These are phyloP conservation scores for Tricharina praecox DNA, from an alignment of 495 filamentous ascomycete genomes.

Conservation along the genomic window DNA sequence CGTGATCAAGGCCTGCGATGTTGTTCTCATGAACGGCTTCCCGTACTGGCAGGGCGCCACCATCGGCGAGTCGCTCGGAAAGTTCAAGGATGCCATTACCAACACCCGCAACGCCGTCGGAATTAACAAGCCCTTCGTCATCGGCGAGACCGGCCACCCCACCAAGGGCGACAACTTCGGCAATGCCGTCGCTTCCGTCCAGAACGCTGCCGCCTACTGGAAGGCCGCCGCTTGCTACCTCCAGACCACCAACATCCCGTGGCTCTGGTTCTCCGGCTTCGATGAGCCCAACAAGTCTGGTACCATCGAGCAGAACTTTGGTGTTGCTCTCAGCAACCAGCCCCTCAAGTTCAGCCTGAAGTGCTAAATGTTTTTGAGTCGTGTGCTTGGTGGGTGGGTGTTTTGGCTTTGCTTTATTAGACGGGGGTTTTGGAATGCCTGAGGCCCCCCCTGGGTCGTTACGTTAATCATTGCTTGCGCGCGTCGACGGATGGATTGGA, in stretches of 20 bases:
- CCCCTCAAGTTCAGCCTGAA: constrained; percentile 8
- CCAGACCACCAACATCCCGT: constrained; percentile 13
- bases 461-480: too few species aligned
- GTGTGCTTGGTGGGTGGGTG: too few species aligned
- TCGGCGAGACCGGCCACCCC: constrained; percentile 83
- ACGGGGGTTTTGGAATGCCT: too few species aligned
- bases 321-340: constrained; percentile 4
- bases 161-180: constrained; percentile 45
- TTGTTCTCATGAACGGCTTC: constrained; percentile 25
- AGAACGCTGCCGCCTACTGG: constrained; percentile 71
- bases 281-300: constrained; percentile 18
- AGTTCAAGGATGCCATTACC: constrained; percentile 49
- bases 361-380: too few species aligned
- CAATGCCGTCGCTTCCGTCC: constrained; percentile 42
- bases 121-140: constrained; percentile 57
- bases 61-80: constrained; percentile 5
- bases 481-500: too few species aligned
- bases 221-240: constrained; percentile 50
- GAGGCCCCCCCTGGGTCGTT: too few species aligned
- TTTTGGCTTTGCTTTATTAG: too few species aligned
- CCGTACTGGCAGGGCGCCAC: constrained; percentile 24
- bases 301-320: constrained; percentile 23
- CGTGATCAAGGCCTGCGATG: constrained; percentile 2
- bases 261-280: constrained; percentile 24
- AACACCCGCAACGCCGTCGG: constrained; percentile 43